Evolutionary conservation across 139 green algal genomes (phyloP).

Genomic region (Coelastrella sp.): DNA sequence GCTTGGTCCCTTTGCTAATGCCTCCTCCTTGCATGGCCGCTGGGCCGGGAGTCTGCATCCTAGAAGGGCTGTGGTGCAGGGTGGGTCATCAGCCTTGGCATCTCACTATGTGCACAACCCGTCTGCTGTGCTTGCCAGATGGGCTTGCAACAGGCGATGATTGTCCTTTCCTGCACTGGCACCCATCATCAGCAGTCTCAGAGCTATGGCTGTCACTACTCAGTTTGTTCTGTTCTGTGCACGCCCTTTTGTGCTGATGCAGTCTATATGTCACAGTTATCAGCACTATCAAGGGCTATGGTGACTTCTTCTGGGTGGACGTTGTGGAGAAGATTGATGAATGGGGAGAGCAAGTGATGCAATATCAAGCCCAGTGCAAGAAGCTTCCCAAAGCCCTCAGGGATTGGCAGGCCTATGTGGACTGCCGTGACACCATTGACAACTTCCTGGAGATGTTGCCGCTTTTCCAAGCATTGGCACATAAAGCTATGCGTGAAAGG

Average conservation of each 20-base stretch:
- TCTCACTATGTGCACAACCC: no score
- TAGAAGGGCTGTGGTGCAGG: no score
- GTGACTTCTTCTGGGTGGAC: constrained; percentile 92
- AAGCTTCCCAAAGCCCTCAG: constrained; percentile 93
- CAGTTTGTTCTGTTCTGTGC: background rate
- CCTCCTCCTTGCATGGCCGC: no score
- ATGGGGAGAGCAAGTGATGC: constrained; percentile 81
- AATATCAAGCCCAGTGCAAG: constrained; percentile 85
- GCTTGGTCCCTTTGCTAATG: no score
- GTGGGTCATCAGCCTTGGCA: no score
- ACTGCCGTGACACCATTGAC: constrained; percentile 89
- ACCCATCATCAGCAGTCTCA: no score
- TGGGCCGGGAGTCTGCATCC: no score
- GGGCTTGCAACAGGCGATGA: no score
- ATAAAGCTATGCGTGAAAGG: constrained; percentile 80
- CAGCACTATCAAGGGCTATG: constrained; percentile 90
- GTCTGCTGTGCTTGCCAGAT: no score
- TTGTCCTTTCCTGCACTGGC: background rate
- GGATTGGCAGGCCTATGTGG: constrained; percentile 92
- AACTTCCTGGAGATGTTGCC: constrained; percentile 93
- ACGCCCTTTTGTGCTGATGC: constrained; percentile 31
- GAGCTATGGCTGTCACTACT: no score
- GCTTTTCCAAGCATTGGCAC: constrained; percentile 86
- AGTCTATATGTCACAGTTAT: constrained; percentile 94
- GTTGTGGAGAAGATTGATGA: constrained; percentile 92